Base-by-base conservation (phyloP, 1,139 yeast genomes). In the Suhomyces terraborum region DNA sequence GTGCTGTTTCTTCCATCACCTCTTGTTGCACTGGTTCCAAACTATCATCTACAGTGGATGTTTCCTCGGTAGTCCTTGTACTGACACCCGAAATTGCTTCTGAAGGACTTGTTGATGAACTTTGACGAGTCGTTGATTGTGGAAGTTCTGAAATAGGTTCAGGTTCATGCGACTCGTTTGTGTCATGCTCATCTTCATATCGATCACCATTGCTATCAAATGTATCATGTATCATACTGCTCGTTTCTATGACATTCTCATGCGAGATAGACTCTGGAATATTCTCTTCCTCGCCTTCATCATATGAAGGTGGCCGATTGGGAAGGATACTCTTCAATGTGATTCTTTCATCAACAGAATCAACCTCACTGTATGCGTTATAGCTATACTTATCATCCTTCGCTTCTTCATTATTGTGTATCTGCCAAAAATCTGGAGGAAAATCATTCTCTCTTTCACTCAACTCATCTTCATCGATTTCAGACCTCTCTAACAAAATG, bases 351-450 rank as follows among this genome's bases (percentile, higher is more conserved):
- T 65, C 75, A 14, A 47, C 51, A 1, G 69, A 62, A 38, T 58
- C 54, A 20, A 54, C 58, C 18, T 69, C 73, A 32, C 62, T 53
- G 52, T 70, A 67, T 8, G 74, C 75, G 51, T 69, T 66, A 51
- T 69, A 70, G 47, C 74, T 69, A 50, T 56, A 68, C 43, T 69
- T 69, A 44, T 68, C 72, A 18, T 42, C 49, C 24, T 45, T 51
- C 21, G 49, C 45, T 40, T 43, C 54, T 33, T 35, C 32, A 21
- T 16, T 29, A 14, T 42, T 56, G 39, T 62, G 65, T 4, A 59
- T 53, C 32, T 67, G 72, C 77, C 78, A 73, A 43, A 79, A 79
- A 47, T 76, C 74, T 0, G 84, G 84, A 1, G 82, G 82, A 45
- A 77, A 78, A 48, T 75, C 81, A 38, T 67, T 64, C 32, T 68